A percentile compares a stretch with the other conserved stretches of the same genome.
Evolutionary conservation across 2,329 filamentous ascomycete species (phyloP).

Genomic region (Mariannaea sp.): DNA sequence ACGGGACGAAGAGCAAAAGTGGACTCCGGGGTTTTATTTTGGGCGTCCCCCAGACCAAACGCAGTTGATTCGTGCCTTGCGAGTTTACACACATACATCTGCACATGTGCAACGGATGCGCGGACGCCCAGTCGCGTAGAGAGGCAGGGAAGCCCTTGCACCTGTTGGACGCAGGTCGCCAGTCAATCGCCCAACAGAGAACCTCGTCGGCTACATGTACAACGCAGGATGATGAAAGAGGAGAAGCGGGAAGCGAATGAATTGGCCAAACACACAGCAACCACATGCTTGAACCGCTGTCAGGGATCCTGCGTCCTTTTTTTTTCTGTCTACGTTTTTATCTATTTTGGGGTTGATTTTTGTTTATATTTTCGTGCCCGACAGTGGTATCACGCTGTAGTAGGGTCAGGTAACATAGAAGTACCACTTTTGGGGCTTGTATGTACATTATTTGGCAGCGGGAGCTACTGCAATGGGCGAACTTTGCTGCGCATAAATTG

Average conservation of each 20-base stretch:
- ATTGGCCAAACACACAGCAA: background rate
- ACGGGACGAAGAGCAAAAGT: background rate
- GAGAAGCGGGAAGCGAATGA: background rate
- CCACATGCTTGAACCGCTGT: slow-evolving; percentile 2
- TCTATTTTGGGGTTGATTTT: background rate
- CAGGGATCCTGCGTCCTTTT: too few relatives aligned
- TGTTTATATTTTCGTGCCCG: too few relatives aligned
- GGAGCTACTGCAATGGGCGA: too few relatives aligned
- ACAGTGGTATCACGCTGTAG: background rate
- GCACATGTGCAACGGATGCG: background rate
- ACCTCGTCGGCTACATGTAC: slow-evolving; percentile 6
- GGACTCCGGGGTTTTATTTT: too few relatives aligned
- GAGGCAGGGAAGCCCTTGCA: background rate
- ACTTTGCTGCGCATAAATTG: background rate
- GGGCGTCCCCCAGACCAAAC: too few relatives aligned
- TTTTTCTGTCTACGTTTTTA: background rate
- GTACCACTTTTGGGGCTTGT: background rate
- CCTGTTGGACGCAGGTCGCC: slow-evolving; percentile 9
- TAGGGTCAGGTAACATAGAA: background rate
- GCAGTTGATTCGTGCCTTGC: too few relatives aligned
- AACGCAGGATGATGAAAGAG: background rate
- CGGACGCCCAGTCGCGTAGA: background rate
- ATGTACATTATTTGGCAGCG: background rate
- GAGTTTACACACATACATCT: too few relatives aligned
- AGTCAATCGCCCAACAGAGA: background rate